These are phyloP conservation scores for Erythrophleum fordii DNA, from an alignment of 306 rosid genomes.

Conservation along the genomic window DNA sequence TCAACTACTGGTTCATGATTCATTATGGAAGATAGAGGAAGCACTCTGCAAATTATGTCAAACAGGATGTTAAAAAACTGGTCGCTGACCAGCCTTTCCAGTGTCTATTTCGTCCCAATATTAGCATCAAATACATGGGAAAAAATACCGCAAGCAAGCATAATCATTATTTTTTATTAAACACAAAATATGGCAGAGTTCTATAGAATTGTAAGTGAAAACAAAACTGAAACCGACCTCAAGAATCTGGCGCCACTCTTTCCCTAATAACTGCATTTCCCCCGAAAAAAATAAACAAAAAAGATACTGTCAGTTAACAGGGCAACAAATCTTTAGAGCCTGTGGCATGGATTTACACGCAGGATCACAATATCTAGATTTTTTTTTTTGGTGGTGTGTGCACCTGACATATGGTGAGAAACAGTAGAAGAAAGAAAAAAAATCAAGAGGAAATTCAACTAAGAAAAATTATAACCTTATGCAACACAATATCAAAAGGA, in stretches of 20 bases:
- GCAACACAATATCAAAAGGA: constrained; percentile 87
- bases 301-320: constrained; percentile 34
- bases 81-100: constrained; percentile 51
- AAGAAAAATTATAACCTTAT: constrained; percentile 59
- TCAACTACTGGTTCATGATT: constrained; percentile 63
- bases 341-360: not conserved
- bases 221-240: constrained; percentile 66
- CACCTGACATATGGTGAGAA: not conserved
- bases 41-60: constrained; percentile 71
- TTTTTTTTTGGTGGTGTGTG: not conserved
- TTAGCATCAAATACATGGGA: constrained; percentile 26
- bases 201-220: not conserved
- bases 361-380: not conserved
- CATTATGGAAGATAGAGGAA: constrained; percentile 51
- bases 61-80: constrained; percentile 51
- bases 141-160: constrained; percentile 25
- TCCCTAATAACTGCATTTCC: constrained; percentile 75
- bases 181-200: constrained; percentile 12
- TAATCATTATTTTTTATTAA: constrained; percentile 19
- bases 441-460: not conserved
- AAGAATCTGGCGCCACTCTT: constrained; percentile 90
- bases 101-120: constrained; percentile 37
- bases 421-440: not conserved
- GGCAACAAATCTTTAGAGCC: not conserved
- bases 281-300: constrained; percentile 10